phyloP scores from a whole-genome alignment of 2,329 filamentous ascomycete genomes.

The Trichoderma sp. region DNA sequence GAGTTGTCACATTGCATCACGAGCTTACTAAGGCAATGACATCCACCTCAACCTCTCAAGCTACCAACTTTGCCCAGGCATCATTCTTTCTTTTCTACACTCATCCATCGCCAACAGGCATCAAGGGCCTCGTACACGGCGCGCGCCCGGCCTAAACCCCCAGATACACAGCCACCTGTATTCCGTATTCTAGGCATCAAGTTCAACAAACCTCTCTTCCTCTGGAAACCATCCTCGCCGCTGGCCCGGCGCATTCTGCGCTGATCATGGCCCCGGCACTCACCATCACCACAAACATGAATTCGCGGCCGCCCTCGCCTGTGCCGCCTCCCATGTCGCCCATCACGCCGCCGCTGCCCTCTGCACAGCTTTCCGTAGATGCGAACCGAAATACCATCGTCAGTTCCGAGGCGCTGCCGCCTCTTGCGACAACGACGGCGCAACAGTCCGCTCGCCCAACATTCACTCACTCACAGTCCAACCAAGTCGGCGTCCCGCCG shows the following conservation, averaged over 20 bases:
- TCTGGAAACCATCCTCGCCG: conserved; percentile 5
- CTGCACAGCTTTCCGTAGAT: conserved; percentile 36
- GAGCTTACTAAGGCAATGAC: conserved; percentile 21
- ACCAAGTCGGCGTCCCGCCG: conserved; percentile 46
- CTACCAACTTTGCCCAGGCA: conserved; percentile 1
- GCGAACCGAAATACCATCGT: neutral
- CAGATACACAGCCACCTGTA: no score
- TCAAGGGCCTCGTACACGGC: neutral
- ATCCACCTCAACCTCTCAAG: conserved; percentile 6
- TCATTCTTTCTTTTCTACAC: neutral
- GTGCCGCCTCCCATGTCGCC: conserved; percentile 55
- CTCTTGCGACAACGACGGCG: neutral
- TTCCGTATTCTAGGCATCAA: neutral
- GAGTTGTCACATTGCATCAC: conserved; percentile 6
- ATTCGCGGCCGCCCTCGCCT: conserved; percentile 47
- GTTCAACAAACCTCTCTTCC: neutral
- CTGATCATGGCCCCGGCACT: conserved; percentile 34
- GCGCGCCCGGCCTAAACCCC: neutral
- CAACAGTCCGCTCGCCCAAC: conserved; percentile 37
- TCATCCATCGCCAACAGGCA: neutral
- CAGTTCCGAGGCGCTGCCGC: neutral
- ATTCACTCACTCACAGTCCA: conserved; percentile 50
- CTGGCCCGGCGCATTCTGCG: conserved; percentile 21
- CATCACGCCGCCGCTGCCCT: conserved; percentile 53
- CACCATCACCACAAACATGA: conserved; percentile 36